Evolutionary conservation across 2,329 filamentous ascomycete species (phyloP).

Genomic region (Coniella lustricola): DNA sequence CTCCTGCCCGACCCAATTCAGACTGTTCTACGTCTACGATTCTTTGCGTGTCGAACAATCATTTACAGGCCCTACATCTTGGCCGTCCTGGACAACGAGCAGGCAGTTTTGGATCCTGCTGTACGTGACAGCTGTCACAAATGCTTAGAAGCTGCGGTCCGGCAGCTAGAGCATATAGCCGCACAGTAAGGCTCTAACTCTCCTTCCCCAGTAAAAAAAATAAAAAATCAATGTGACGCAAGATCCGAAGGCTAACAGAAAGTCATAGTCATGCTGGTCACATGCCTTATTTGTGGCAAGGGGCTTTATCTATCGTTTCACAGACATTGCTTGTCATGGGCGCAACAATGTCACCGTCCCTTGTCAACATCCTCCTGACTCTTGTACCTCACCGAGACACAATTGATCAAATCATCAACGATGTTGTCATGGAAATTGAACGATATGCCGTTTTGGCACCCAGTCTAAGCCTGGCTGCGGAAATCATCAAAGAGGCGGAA

Average conservation of each 20-base stretch:
- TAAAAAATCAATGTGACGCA: too few relatives aligned
- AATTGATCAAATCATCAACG: conserved; percentile 70
- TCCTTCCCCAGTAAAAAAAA: not conserved
- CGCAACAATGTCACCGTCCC: conserved; percentile 69
- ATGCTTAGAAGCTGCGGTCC: conserved; percentile 71
- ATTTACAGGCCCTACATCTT: conserved; percentile 81
- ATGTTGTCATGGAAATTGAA: conserved; percentile 70
- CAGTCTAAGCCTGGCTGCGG: conserved; percentile 66
- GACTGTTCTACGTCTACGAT: conserved; percentile 70
- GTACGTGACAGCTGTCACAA: conserved; percentile 75
- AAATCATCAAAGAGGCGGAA: conserved; percentile 75
- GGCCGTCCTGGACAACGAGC: conserved; percentile 71
- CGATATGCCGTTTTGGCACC: conserved; percentile 68
- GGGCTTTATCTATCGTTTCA: conserved; percentile 73
- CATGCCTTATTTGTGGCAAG: conserved; percentile 81
- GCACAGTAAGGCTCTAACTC: conserved; percentile 51
- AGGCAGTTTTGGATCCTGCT: conserved; percentile 60
- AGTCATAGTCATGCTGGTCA: conserved; percentile 63
- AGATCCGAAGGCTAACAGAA: not conserved
- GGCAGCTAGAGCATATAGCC: conserved; percentile 71
- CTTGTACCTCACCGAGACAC: conserved; percentile 50
- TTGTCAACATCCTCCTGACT: conserved; percentile 56
- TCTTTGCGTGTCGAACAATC: conserved; percentile 80
- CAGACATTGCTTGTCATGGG: conserved; percentile 80
- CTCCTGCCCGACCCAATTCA: conserved; percentile 68